Evolutionary conservation across 177 flowering plant genomes (phyloP), one percentile per base, ranked within the genome.

Genomic region (Vitis hybrid): DNA sequence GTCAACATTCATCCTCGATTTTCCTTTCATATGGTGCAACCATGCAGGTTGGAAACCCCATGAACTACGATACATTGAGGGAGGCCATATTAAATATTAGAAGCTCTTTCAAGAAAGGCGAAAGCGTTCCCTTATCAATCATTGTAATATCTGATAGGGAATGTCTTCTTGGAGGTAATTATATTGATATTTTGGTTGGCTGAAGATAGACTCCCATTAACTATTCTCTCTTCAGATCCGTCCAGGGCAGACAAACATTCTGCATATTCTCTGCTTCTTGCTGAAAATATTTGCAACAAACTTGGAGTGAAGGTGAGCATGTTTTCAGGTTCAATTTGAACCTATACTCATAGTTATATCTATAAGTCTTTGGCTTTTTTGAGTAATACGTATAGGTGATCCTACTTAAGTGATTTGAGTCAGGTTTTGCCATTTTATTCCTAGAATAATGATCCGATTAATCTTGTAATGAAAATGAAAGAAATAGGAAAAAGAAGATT

Each of bases 191-290:
- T 72, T 60, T 18, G 59, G 58, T 75, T 69, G 19, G 50, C 11
- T 68, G 46, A 3, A 67, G 27, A 13, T 61, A 6, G 63, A 56
- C 3, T 60, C 57, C 10, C 30, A 57, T 65, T 77, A 32, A 72
- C 46, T 74, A 4, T 70, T 66, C 24, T 68, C 14, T 73, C 60
- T 75, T 75, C 88, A 95, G 99, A 95, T 86, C 84, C 96, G 40
- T 77, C 93, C 59, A 89, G 83, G 83, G 96, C 89, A 32, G 99
- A 95, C 85, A 95, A 91, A 74, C 94, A 91, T 64, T 82, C 96
- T 21, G 95, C 88, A 48, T 95, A 90, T 71, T 78, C 96, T 78
- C 96, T 95, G 74, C 88, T 91, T 51, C 91, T 95, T 68, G 94
- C 99, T 73, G 99, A 95, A 82, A 89, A 64, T 72, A 88, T 93